Evolutionary conservation across 2,329 filamentous ascomycete genomes (phyloP), one percentile per base, ranked within the genome.

Genomic region (Paecilomyces dactylethromorphus): DNA sequence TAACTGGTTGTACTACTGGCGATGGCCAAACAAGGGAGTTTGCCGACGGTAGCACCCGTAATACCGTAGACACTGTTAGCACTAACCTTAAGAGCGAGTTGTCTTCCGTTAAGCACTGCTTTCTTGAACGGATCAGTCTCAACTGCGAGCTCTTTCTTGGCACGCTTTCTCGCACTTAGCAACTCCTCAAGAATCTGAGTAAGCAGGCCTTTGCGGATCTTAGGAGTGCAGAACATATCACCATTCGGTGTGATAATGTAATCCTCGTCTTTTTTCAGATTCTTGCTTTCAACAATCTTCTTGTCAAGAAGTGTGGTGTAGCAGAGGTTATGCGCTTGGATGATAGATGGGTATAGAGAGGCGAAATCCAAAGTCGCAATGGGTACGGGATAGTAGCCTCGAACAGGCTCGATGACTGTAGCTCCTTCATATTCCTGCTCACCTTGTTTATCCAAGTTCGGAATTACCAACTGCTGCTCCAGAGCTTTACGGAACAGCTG

Each of bases 341-440:
- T 99, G 70, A 99, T 99, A 79, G 92, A 97, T 22, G 94, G 94
- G 68, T 99, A 99, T 63, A 99, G 87, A 32, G 94, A 97, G 5
- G 94, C 94, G 67, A 99, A 99, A 91, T 99, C 94, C 51, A 99
- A 87, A 0, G 94, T 99, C 1, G 94, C 94, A 63, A 99, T 89
- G 1, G 94, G 94, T 26, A 96, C 91, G 68, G 94, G 88, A 74
- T 99, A 97, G 75, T 96, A 99, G 32, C 90, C 92, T 75, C 92
- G 86, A 18, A 87, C 90, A 0, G 94, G 94, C 71, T 99, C 94
- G 71, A 99, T 99, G 74, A 99, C 94, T 0, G 94, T 99, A 1
- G 94, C 94, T 72, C 94, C 94, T 81, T 96, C 92, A 69, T 99
- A 99, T 71, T 97, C 92, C 64, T 97, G 93, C 58, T 94, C 90